Conservation (phyloP, 2,329 filamentous ascomycete species). For the Ceratocystis eucalypticola region DNA sequence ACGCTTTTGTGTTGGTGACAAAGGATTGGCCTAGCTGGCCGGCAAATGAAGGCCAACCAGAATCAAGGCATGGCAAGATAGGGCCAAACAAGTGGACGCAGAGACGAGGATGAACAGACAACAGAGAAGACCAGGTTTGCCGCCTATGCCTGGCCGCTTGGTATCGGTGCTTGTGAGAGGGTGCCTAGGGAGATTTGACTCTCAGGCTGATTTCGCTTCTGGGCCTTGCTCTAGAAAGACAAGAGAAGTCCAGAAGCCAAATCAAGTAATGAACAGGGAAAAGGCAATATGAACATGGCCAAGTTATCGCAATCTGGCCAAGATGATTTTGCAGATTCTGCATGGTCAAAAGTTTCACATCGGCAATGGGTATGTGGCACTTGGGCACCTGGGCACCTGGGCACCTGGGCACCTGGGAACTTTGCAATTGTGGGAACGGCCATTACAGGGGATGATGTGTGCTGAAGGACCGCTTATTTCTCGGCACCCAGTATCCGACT, state of each 20-base stretch:
- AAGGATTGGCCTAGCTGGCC: neutral
- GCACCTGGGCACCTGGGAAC: neutral
- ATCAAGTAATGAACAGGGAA: neutral
- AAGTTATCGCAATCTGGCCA: neutral
- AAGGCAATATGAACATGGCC: neutral
- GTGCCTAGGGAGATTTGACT: neutral
- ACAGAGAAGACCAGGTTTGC: too few species aligned
- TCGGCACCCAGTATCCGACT: too few species aligned
- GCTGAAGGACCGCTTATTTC: too few species aligned
- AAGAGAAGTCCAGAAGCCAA: neutral
- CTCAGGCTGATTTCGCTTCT: neutral
- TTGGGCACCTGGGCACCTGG: neutral
- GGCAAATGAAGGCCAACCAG: neutral
- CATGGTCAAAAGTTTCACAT: neutral
- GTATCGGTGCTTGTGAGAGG: conserved; percentile 2
- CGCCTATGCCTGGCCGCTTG: too few species aligned
- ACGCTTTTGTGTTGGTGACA: neutral
- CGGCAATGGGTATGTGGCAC: neutral
- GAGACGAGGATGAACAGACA: neutral
- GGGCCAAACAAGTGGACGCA: neutral
- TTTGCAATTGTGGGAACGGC: neutral
- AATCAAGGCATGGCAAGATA: neutral
- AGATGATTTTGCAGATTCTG: conserved; percentile 1
- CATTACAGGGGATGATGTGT: too few species aligned
- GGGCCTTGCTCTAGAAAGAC: neutral